A percentile compares a stretch with the other conserved stretches of the same genome.
These are phyloP conservation scores for Fusarium camptoceras DNA, from an alignment of 2,329 filamentous ascomycete species.

Conservation along the genomic window DNA sequence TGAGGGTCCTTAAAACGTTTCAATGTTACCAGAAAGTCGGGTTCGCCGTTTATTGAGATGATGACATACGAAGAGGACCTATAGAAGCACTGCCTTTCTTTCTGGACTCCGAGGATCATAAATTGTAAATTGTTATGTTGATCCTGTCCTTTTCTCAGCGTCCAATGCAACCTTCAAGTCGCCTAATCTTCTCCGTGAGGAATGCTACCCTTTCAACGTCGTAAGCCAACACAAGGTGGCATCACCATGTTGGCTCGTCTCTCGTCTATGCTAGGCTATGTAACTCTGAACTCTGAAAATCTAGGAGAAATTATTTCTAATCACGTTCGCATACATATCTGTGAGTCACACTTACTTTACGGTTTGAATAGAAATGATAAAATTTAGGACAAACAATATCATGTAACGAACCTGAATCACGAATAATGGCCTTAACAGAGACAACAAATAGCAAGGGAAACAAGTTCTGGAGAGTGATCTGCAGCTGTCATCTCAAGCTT, in stretches of 20 bases:
- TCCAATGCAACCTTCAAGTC: constrained; percentile 4
- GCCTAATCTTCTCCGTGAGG: background rate
- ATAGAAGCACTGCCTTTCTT: background rate
- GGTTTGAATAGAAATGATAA: background rate
- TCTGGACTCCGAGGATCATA: background rate
- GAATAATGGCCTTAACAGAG: background rate
- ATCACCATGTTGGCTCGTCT: background rate
- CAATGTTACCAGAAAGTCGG: background rate
- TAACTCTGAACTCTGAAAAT: background rate
- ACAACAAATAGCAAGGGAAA: background rate
- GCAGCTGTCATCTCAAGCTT: background rate
- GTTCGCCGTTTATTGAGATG: background rate
- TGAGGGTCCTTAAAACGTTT: background rate
- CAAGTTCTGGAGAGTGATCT: background rate
- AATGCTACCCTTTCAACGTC: background rate
- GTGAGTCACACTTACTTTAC: background rate
- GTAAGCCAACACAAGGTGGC: background rate
- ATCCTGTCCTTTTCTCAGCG: background rate
- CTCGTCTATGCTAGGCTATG: background rate
- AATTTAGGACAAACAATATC: background rate
- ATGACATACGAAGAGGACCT: background rate
- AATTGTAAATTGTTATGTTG: background rate
- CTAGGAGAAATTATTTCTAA: background rate
- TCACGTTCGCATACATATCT: background rate
- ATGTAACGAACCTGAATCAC: background rate